Evolutionary conservation across 805 yeast species (phyloP).

Genomic region (Lipomyces orientalis): DNA sequence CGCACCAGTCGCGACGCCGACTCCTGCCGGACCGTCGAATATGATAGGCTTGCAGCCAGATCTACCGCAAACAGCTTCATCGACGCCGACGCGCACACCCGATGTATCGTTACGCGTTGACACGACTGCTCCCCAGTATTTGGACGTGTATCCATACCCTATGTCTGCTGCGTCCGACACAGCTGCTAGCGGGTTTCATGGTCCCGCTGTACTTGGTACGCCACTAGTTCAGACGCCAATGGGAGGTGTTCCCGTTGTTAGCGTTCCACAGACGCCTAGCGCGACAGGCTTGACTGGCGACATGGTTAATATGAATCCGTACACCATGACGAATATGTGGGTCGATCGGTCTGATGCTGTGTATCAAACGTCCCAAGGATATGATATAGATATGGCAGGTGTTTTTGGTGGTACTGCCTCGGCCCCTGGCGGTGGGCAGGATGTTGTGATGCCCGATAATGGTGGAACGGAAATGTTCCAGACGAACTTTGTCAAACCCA

Average conservation of each 20-base stretch:
- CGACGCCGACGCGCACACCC: neutral
- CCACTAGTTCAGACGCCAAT: conserved; percentile 11
- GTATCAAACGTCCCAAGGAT: neutral
- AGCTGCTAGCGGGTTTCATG: neutral
- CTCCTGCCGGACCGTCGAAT: neutral
- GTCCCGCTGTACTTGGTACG: conserved; percentile 12
- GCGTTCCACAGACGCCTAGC: neutral
- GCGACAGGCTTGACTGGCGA: conserved; percentile 10
- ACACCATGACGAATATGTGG: conserved; percentile 12
- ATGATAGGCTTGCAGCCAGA: neutral
- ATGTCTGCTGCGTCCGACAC: neutral
- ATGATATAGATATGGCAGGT: neutral
- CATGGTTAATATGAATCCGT: conserved; percentile 14
- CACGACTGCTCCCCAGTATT: conserved; percentile 4
- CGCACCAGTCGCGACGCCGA: neutral
- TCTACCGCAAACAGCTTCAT: neutral
- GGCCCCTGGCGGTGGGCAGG: neutral
- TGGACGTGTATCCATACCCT: conserved; percentile 9
- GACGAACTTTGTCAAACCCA: conserved; percentile 9
- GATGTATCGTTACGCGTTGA: neutral
- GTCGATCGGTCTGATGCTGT: neutral
- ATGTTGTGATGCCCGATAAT: conserved; percentile 2
- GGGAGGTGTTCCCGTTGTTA: neutral
- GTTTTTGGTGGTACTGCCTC: neutral
- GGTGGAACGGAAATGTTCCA: conserved; percentile 6